phyloP scores from a whole-genome alignment of 495 filamentous ascomycete species.

The Amorphotheca resinae region DNA sequence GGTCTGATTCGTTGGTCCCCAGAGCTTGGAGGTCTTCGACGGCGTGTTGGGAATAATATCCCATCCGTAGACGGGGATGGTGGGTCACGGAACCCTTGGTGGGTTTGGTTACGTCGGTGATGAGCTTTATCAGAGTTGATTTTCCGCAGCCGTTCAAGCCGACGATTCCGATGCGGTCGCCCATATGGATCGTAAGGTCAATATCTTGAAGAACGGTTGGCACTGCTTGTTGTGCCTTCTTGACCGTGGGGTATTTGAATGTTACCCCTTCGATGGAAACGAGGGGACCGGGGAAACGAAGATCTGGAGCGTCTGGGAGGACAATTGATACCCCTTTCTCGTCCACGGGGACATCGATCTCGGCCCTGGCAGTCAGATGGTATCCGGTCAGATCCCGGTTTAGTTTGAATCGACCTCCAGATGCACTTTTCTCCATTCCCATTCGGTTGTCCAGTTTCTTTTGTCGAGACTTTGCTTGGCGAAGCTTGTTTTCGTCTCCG shows the following conservation, averaged over 20 bases:
- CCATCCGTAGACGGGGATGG: conserved; percentile 54
- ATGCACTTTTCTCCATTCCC: conserved; percentile 60
- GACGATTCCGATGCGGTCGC: conserved; percentile 59
- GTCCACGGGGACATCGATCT: conserved; percentile 57
- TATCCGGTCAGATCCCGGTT: conserved; percentile 58
- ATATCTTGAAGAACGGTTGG: conserved; percentile 38
- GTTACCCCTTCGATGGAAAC: conserved; percentile 52
- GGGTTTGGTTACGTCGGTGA: conserved; percentile 33
- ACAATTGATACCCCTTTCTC: conserved; percentile 45
- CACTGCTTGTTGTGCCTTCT: conserved; percentile 19
- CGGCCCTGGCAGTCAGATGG: conserved; percentile 40
- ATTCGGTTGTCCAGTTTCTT: conserved; percentile 71
- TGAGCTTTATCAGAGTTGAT: conserved; percentile 57
- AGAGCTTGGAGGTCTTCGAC: conserved; percentile 50
- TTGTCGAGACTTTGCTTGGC: conserved; percentile 63
- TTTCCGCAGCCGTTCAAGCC: conserved; percentile 64
- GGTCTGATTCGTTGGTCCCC: conserved; percentile 29
- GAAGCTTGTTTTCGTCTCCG: conserved; percentile 68
- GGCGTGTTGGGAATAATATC: conserved; percentile 67
- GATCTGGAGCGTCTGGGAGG: conserved; percentile 47
- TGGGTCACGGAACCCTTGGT: conserved; percentile 42
- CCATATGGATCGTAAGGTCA: conserved; percentile 50
- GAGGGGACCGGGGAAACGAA: conserved; percentile 62
- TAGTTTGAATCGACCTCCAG: conserved; percentile 63
- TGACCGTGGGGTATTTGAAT: conserved; percentile 39